A percentile compares a stretch with the other conserved stretches of the same genome.
Conservation (phyloP, 2,329 filamentous ascomycete genomes). For the Atkinsonella hypoxylon region DNA sequence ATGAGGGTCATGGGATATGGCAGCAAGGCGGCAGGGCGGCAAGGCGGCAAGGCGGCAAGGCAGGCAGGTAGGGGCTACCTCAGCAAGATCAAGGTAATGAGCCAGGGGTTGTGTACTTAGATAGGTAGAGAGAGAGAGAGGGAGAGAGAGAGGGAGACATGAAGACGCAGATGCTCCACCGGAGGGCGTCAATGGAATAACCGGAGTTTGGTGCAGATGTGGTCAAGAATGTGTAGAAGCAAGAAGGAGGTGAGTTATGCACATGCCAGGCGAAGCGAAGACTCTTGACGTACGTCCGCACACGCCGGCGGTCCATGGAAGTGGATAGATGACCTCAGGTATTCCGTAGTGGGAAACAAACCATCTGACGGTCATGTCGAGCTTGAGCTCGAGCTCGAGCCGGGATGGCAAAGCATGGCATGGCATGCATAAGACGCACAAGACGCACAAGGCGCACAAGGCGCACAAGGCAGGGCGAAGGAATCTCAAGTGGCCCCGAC, state of each 20-base stretch:
- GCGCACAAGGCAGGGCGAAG: not conserved
- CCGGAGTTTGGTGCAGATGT: not conserved
- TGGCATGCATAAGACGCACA: not conserved
- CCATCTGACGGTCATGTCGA: slow-evolving; percentile 6
- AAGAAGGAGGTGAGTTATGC: not conserved
- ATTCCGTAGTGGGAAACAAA: not conserved
- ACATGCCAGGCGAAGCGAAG: not conserved
- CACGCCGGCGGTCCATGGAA: not conserved
- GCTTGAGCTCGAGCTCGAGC: not conserved
- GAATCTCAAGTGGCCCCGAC: not conserved
- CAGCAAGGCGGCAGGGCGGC: too few relatives aligned
- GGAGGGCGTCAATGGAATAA: not conserved
- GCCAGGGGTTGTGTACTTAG: not conserved
- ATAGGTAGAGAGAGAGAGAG: too few relatives aligned
- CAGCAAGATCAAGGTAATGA: not conserved
- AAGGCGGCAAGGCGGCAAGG: too few relatives aligned
- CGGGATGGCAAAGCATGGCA: not conserved
- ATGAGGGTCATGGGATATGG: not conserved
- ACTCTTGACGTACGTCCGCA: slow-evolving; percentile 1
- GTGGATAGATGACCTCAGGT: not conserved
- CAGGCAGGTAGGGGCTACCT: not conserved
- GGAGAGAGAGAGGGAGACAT: not conserved
- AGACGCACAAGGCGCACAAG: too few relatives aligned
- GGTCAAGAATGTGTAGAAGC: not conserved
- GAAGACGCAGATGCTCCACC: not conserved